phyloP scores from a whole-genome alignment of 176 grass and related monocot species.

The Rhynchospora tenuis region DNA sequence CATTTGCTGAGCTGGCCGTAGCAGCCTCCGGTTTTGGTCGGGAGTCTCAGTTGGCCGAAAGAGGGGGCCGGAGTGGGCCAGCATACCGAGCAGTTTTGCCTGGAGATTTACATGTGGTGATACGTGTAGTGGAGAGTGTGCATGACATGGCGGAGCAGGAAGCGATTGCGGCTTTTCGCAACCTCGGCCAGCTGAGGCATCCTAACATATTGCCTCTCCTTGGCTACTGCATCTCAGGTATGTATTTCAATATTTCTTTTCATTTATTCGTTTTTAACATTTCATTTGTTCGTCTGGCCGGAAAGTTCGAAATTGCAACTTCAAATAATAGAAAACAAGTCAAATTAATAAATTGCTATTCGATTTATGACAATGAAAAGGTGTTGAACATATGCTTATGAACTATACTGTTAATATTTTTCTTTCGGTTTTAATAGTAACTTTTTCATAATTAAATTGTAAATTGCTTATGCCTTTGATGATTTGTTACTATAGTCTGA shows the following conservation, averaged over 20 bases:
- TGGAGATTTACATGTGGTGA: conserved; percentile 57
- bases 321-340: background rate
- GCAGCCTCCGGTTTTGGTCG: conserved; percentile 77
- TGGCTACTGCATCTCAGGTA: conserved; percentile 86
- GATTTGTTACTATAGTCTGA: background rate
- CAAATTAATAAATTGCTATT: background rate
- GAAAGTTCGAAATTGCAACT: background rate
- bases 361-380: background rate
- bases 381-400: background rate
- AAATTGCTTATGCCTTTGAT: background rate
- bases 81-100: conserved; percentile 76
- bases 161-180: conserved; percentile 24
- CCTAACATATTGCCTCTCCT: conserved; percentile 77
- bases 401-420: background rate
- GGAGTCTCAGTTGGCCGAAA: conserved; percentile 73
- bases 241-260: background rate
- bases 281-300: background rate
- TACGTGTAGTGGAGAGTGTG: conserved; percentile 49
- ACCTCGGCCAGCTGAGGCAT: conserved; percentile 59
- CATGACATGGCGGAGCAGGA: conserved; percentile 1
- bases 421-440: background rate
- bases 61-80: conserved; percentile 43
- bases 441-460: background rate
- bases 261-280: background rate
- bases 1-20: conserved; percentile 59